phyloP scores from a whole-genome alignment of 2,329 filamentous ascomycete species.

The Plenodomus tracheiphilus region DNA sequence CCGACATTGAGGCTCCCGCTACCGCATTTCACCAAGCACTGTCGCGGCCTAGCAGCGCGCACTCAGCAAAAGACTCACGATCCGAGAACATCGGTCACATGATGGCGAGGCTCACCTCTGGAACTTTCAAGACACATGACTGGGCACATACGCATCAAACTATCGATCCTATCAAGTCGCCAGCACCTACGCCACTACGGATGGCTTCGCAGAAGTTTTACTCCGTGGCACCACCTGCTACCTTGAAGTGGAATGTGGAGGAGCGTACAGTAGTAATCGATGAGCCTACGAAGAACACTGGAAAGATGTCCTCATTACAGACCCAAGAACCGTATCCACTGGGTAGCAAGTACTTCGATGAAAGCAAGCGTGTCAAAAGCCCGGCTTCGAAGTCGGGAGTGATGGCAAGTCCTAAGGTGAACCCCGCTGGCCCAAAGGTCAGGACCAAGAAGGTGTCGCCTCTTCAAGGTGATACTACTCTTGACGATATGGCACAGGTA shows the following conservation, averaged over 20 bases:
- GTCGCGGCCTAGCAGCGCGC: neutral
- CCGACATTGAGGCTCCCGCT: neutral
- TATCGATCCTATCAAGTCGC: slow-evolving; percentile 2
- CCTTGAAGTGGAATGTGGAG: neutral
- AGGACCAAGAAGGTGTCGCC: neutral
- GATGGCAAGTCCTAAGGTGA: neutral
- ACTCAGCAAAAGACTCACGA: neutral
- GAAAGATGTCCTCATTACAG: neutral
- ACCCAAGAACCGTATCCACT: neutral
- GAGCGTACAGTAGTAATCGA: neutral
- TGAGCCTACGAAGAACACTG: neutral
- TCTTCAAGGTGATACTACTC: neutral
- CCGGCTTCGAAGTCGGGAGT: neutral
- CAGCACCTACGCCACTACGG: slow-evolving; percentile 19
- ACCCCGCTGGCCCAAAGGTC: neutral
- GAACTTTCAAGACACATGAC: neutral
- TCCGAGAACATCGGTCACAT: slow-evolving; percentile 18
- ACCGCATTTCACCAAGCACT: neutral
- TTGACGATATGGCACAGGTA: neutral
- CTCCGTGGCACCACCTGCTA: slow-evolving; percentile 4
- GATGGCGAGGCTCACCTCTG: slow-evolving; percentile 13
- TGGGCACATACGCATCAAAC: neutral
- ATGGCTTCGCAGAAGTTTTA: slow-evolving; percentile 17
- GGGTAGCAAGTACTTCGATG: neutral
- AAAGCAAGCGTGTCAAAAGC: neutral